Percentiles rank a stretch among this genome's conserved stretches.
phyloP scores from a whole-genome alignment of 148 eudicot genomes.

The Tetragonia tetragonoides region DNA sequence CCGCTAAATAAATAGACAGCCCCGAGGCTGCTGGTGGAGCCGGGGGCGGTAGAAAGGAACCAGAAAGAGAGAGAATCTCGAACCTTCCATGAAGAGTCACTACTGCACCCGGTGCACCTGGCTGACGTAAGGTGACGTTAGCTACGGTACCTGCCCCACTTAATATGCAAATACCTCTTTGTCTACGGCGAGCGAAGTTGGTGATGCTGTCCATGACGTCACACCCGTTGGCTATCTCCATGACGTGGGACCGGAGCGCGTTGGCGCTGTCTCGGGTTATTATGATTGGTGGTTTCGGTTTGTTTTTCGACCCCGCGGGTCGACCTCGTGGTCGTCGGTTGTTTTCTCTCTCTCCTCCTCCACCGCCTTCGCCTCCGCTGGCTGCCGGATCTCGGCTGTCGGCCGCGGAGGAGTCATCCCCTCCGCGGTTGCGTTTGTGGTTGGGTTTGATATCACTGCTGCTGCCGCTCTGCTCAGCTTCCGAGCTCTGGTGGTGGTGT shows the following conservation, averaged over 20 bases:
- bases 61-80: constrained; percentile 35
- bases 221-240: constrained; percentile 39
- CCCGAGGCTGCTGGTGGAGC: constrained; percentile 46
- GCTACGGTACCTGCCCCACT: constrained; percentile 38
- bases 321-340: constrained; percentile 36
- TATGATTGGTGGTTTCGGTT: constrained; percentile 40
- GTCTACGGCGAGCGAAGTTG: constrained; percentile 35
- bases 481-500: constrained; percentile 26
- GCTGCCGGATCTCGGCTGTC: constrained; percentile 3
- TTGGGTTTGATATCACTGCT: constrained; percentile 33
- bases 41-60: constrained; percentile 41
- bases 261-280: constrained; percentile 43
- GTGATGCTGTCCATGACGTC: constrained; percentile 39
- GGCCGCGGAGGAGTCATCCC: constrained; percentile 12
- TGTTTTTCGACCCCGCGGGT: constrained; percentile 44
- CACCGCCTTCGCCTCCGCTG: constrained; percentile 15
- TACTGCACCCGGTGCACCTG: constrained; percentile 37
- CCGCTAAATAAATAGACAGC: constrained; percentile 36
- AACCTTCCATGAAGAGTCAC: constrained; percentile 42
- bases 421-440: constrained; percentile 18
- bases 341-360: constrained; percentile 22
- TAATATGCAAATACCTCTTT: constrained; percentile 38
- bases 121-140: constrained; percentile 37
- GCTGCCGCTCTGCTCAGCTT: constrained; percentile 40
- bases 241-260: constrained; percentile 46